Evolutionary conservation across 2,329 filamentous ascomycete species (phyloP), one percentile per base, ranked within the genome.

Genomic region (Aureobasidium sp.): DNA sequence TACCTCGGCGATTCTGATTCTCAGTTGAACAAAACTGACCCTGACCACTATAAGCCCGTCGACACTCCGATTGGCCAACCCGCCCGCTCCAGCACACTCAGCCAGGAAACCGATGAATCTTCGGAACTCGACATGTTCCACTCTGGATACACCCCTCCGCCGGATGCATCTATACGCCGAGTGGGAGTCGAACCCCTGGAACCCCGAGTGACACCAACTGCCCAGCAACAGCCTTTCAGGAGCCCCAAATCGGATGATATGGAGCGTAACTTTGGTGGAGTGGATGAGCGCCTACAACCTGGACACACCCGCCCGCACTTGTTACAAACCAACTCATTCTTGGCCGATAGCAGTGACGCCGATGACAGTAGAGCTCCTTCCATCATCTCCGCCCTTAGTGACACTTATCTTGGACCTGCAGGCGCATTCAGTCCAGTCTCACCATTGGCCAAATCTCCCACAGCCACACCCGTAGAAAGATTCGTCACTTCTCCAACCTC

Each of bases 121-220:
- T 71, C 68, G 31, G 74, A 75, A 60, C 73, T 78, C 38, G 78
- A 84, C 64, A 84, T 86, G 2, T 90, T 91, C 69, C 90, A 88
- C 19, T 86, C 86, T 13, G 86, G 87, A 57, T 91, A 91, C 71
- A 86, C 87, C 47, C 87, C 87, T 13, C 84, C 85, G 63, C 83
- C 84, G 40, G 86, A 83, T 69, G 86, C 88, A 29, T 84, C 83
- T n/a, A 88, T 90, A 42, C 82, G 86, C 58, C 54, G 62, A 27
- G 63, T 63, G 19, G 51, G 62, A 21, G 63, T 63, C 25, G 64
- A 68, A 37, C 67, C 69, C 29, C 57, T 53, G 46, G 53, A 61
- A 23, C 53, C 51, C n/a, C 43, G 60, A 17, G 35, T 25, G 4
- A 57, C 33, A 6, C 27, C 40, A 38, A 29, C 3, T 21, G 33